Base-by-base conservation (phyloP, 2,329 filamentous ascomycete genomes). In the Tricladium varicosporioides region DNA sequence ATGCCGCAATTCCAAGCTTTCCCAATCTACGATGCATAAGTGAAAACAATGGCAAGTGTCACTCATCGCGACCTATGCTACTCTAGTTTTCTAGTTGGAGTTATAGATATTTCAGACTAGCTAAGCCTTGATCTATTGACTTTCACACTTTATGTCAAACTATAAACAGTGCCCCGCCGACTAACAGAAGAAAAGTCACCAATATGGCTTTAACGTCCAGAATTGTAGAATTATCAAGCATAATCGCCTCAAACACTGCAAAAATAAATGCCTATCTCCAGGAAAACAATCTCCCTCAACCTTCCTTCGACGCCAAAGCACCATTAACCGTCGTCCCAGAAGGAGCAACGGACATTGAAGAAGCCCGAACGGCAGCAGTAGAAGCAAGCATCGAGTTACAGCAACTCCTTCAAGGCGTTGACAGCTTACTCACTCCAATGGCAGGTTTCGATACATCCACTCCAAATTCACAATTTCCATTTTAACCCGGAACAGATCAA, bases 301-400 rank as follows among this genome's bases (percentile, higher is more conserved):
- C 60, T 9, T 62, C 60, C 9, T 60, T 62, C 36, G 42, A 56
- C 16, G 52, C 33, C 31, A 11, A 60, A 27, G 60, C 19, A 4
- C 57, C 57, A 8, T 5, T 56, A 9, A 52, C 36, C 11, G n/a
- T 27, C 2, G 42, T 57, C 7, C 33, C 48, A 8, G 32, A 53
- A 11, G 46, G 45, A 10, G 14, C 56, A 16, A 13, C 48, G 1
- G 53, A 63, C 9, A 36, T 61, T 3, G 42, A 59, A 45, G 22
- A 43, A 44, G 62, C 62, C 4, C 59, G 56, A 16, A 22, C 18
- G 5, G 43, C 36, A 13, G 42, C 55, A 4, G 33, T 62, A 14
- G 58, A 62, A 40, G 65, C 65, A 19, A 59, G 48, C 2, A 46
- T 52, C 1, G 63, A 67, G 48, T 59, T 67, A 32, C 58, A 60